Conservation (phyloP, 805 yeast species). For the Kuraishia capsulata region DNA sequence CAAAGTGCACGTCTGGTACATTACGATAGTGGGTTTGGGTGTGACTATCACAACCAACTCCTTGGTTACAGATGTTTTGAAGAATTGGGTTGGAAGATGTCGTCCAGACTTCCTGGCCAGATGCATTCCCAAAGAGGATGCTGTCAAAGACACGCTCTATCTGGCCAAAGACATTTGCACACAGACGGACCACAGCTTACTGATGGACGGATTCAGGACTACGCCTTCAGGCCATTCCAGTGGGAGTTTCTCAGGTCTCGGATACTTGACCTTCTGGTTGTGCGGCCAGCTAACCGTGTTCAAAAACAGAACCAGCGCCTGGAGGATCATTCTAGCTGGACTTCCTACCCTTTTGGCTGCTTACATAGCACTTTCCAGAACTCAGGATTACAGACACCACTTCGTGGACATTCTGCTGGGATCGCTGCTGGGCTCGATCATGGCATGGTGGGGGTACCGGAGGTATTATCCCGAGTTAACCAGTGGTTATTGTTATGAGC, state of each 20-base stretch:
- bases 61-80: constrained; percentile 62
- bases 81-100: constrained; percentile 81
- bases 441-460: constrained; percentile 52
- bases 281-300: constrained; percentile 48
- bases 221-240: constrained; percentile 82
- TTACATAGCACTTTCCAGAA: constrained; percentile 74
- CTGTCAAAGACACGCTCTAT: constrained; percentile 48
- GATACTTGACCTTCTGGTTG: constrained; percentile 56
- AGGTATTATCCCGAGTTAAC: constrained; percentile 38
- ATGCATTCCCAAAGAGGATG: constrained; percentile 57
- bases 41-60: constrained; percentile 52
- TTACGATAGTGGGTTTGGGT: constrained; percentile 58
- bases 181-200: constrained; percentile 27
- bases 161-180: constrained; percentile 63
- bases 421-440: constrained; percentile 47
- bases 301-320: constrained; percentile 39
- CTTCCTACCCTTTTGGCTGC: constrained; percentile 62
- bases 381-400: constrained; percentile 92
- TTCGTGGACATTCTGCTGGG: constrained; percentile 79
- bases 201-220: constrained; percentile 70
- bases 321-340: constrained; percentile 48
- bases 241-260: constrained; percentile 58
- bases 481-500: constrained; percentile 27
- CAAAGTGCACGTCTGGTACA: constrained; percentile 49
- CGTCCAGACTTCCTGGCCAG: constrained; percentile 90